These are phyloP conservation scores for Rhodocollybia butyracea DNA, from an alignment of 768 basidiomycete species.

Conservation along the genomic window DNA sequence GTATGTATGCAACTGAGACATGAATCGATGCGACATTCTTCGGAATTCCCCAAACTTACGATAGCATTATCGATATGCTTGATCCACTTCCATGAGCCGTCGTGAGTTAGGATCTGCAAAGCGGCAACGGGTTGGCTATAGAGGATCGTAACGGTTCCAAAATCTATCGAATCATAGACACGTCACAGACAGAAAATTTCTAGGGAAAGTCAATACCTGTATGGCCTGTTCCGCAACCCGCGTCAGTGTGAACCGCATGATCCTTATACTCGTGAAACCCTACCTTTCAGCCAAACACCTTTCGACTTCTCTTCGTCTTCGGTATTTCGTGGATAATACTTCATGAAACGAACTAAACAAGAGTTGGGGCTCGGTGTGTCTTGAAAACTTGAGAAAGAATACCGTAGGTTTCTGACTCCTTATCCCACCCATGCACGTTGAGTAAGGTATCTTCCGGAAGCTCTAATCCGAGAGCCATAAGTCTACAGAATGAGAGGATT, in stretches of 20 bases:
- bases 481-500: conserved; percentile 15
- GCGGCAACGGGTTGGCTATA: conserved; percentile 49
- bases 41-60: conserved; percentile 25
- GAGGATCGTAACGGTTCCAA: conserved; percentile 41
- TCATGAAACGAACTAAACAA: conserved; percentile 40
- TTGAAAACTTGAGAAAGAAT: neutral
- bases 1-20: neutral
- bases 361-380: neutral
- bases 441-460: conserved; percentile 44
- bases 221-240: no score
- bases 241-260: conserved; percentile 8
- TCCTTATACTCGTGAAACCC: no score
- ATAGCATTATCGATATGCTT: conserved; percentile 43
- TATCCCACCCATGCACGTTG: conserved; percentile 34
- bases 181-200: no score
- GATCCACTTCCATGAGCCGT: conserved; percentile 44
- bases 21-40: neutral
- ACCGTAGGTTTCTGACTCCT: conserved; percentile 36
- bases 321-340: conserved; percentile 41
- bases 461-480: conserved; percentile 42
- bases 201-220: no score
- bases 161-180: conserved; percentile 27
- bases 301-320: conserved; percentile 41
- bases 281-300: conserved; percentile 49
- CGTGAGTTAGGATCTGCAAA: conserved; percentile 39